Evolutionary conservation across 2,329 filamentous ascomycete species (phyloP).

Genomic region (Pestalotiopsis sp.): DNA sequence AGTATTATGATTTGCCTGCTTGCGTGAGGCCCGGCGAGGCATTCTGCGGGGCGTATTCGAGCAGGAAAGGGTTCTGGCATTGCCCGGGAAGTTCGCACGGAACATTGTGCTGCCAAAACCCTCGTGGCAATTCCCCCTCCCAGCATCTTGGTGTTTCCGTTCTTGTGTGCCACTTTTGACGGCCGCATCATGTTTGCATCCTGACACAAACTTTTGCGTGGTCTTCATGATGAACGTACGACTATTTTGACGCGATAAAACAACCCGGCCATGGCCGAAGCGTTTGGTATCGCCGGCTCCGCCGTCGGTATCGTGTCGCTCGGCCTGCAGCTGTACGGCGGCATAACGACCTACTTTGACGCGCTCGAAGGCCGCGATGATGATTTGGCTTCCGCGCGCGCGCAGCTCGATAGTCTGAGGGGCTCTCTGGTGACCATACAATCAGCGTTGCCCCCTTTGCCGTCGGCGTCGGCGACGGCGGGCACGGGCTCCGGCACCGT

Average conservation of each 20-base stretch:
- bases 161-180: not conserved
- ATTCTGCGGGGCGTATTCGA: not conserved
- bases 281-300: not conserved
- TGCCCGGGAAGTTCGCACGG: not conserved
- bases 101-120: not conserved
- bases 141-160: not conserved
- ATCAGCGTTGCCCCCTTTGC: not conserved
- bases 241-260: not conserved
- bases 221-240: not conserved
- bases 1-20: not conserved
- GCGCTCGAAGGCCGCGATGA: not conserved
- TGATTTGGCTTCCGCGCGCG: not conserved
- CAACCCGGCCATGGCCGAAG: not conserved
- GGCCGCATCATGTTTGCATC: not conserved
- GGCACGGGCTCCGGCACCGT: not conserved
- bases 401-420: not conserved
- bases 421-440: not conserved
- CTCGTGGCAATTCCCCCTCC: not conserved
- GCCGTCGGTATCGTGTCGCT: conserved; percentile 5
- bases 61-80: not conserved
- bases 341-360: not conserved
- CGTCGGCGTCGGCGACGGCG: not conserved
- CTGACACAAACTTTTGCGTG: not conserved
- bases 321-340: conserved; percentile 1
- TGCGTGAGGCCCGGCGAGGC: not conserved